Evolutionary conservation across 768 basidiomycete genomes (phyloP).

Genomic region (Lepiota brunneoincarnata): DNA sequence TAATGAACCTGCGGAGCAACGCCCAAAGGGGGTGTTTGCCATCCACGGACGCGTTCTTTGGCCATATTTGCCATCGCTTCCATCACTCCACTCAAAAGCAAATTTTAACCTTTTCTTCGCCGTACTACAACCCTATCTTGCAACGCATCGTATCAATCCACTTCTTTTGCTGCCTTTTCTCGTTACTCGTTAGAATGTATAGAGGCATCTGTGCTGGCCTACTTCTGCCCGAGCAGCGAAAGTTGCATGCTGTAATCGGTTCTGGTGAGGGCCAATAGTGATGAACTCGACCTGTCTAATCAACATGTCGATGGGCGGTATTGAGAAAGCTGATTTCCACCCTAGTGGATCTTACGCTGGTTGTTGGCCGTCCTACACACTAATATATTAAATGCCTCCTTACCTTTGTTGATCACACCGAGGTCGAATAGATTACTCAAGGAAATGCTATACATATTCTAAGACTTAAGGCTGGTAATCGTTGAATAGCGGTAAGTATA

Average conservation of each 20-base stretch:
- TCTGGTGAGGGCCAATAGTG: slow-evolving; percentile 76
- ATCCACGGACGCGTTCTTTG: slow-evolving; percentile 19
- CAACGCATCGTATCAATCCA: background rate
- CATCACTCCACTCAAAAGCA: background rate
- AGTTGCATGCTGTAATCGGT: slow-evolving; percentile 68
- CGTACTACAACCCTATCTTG: background rate
- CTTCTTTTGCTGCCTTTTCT: slow-evolving; percentile 5
- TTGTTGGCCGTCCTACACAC: slow-evolving; percentile 14
- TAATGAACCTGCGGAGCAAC: too few species aligned
- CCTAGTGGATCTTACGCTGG: slow-evolving; percentile 30
- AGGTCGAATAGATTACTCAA: background rate
- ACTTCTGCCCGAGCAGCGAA: slow-evolving; percentile 78
- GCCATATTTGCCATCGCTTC: slow-evolving; percentile 15
- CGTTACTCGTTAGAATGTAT: slow-evolving; percentile 10
- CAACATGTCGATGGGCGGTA: slow-evolving; percentile 50
- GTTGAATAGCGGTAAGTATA: background rate
- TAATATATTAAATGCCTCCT: slow-evolving; percentile 27
- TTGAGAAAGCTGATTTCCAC: slow-evolving; percentile 32
- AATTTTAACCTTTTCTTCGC: background rate
- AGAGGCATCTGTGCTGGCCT: slow-evolving; percentile 37
- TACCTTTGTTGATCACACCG: background rate
- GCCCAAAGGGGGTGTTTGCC: too few species aligned
- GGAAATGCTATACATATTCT: background rate
- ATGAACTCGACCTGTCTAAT: slow-evolving; percentile 52
- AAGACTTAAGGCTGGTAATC: too few species aligned